phyloP scores from a whole-genome alignment of 495 filamentous ascomycete genomes.

The Lentithecium fluviatile region DNA sequence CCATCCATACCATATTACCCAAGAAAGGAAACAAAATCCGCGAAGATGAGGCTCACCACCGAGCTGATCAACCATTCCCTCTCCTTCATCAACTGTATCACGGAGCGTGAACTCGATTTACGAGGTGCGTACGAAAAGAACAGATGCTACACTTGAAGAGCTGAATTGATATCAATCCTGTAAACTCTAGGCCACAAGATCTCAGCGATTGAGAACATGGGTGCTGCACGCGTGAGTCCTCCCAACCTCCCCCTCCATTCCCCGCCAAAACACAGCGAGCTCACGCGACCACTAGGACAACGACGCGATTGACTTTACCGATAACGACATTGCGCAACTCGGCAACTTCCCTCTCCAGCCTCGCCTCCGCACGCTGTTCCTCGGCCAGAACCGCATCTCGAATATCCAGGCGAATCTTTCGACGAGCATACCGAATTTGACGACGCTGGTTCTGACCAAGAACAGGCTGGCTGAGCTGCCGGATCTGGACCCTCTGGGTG shows the following conservation, averaged over 20 bases:
- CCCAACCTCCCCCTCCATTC: conserved; percentile 3
- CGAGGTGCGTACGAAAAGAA: conserved; percentile 97
- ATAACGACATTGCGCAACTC: conserved; percentile 89
- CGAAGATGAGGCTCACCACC: conserved; percentile 82
- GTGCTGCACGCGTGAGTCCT: conserved; percentile 78
- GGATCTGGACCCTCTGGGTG: conserved; percentile 80
- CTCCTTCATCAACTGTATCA: conserved; percentile 95
- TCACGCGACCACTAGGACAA: conserved; percentile 59
- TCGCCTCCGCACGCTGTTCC: conserved; percentile 78
- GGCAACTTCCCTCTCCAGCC: conserved; percentile 94
- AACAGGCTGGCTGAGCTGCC: conserved; percentile 51
- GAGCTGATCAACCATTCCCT: conserved; percentile 50
- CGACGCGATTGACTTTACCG: conserved; percentile 95
- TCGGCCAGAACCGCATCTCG: conserved; percentile 83
- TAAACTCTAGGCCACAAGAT: conserved; percentile 83
- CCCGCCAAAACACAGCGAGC: neutral
- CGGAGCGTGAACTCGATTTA: conserved; percentile 97
- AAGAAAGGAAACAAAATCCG: neutral
- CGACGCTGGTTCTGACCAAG: conserved; percentile 69
- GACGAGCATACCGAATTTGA: conserved; percentile 71
- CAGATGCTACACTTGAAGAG: conserved; percentile 92
- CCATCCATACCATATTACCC: neutral
- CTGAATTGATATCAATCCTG: conserved; percentile 78
- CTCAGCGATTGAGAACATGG: conserved; percentile 95
- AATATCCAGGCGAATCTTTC: conserved; percentile 74